These are phyloP conservation scores for Alternaria gansuensis DNA, from an alignment of 2,329 filamentous ascomycete species.

Conservation along the genomic window DNA sequence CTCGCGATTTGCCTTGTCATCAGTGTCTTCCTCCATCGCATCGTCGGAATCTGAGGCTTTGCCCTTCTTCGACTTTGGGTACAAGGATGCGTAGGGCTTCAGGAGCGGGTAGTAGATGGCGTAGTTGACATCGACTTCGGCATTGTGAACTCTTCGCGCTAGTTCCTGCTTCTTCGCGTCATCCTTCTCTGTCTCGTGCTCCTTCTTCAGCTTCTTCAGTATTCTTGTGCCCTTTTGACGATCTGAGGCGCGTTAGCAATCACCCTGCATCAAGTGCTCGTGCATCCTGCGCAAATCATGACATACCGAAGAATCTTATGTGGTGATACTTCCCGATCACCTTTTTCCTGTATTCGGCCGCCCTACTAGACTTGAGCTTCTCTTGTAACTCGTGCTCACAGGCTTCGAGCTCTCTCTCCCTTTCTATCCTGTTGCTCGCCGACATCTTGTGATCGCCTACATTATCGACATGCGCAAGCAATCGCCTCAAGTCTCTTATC, in stretches of 20 bases:
- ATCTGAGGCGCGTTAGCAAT: constrained; percentile 57
- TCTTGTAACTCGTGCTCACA: constrained; percentile 69
- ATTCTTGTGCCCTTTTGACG: constrained; percentile 75
- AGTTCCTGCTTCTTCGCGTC: constrained; percentile 63
- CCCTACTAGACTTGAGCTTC: constrained; percentile 56
- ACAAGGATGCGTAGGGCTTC: constrained; percentile 73
- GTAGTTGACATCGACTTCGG: constrained; percentile 79
- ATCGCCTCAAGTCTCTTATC: constrained; percentile 72
- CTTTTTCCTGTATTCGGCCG: constrained; percentile 68
- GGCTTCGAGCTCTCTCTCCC: constrained; percentile 75
- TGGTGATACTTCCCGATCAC: constrained; percentile 86
- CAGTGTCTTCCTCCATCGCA: constrained; percentile 29
- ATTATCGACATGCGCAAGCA: constrained; percentile 65
- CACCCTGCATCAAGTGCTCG: constrained; percentile 4
- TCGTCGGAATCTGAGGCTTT: constrained; percentile 36
- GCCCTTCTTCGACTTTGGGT: constrained; percentile 46
- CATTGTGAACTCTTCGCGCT: constrained; percentile 68
- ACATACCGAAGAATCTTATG: constrained; percentile 81
- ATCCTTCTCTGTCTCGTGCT: constrained; percentile 60
- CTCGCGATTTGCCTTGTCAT: constrained; percentile 44
- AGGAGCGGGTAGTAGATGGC: constrained; percentile 75
- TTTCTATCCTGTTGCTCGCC: constrained; percentile 71
- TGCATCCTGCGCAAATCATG: background rate
- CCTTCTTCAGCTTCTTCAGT: constrained; percentile 70
- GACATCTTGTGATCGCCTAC: constrained; percentile 64